Evolutionary conservation across 331 rosid genomes (phyloP).

Genomic region (Rosa hybrid): DNA sequence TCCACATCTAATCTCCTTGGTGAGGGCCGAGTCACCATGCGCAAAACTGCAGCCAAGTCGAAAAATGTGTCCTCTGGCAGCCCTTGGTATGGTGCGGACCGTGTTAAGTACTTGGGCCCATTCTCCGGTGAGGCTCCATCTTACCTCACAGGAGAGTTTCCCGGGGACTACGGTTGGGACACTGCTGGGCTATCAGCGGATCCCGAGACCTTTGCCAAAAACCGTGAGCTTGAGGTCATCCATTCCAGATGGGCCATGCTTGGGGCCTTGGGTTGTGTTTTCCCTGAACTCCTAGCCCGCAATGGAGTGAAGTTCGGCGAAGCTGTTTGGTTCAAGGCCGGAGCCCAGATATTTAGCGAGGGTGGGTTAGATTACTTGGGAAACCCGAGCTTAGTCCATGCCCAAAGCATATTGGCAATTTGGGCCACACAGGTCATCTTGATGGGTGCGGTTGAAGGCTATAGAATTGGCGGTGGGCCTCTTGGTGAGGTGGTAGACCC

Average conservation of each 20-base stretch:
- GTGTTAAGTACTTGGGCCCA: slow-evolving; percentile 29
- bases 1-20: slow-evolving; percentile 25
- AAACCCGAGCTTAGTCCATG: slow-evolving; percentile 12
- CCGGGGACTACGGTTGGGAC: neutral
- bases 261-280: neutral
- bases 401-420: slow-evolving; percentile 1
- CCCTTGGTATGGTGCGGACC: slow-evolving; percentile 33
- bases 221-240: slow-evolving; percentile 10
- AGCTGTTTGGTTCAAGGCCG: slow-evolving; percentile 1
- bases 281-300: neutral
- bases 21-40: slow-evolving; percentile 33
- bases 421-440: neutral
- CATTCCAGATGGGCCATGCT: slow-evolving; percentile 15
- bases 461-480: slow-evolving; percentile 4
- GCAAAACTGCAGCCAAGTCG: slow-evolving; percentile 18
- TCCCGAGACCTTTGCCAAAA: slow-evolving; percentile 6
- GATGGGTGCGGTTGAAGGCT: slow-evolving; percentile 2
- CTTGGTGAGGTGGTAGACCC: slow-evolving; percentile 5
- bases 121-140: slow-evolving; percentile 26
- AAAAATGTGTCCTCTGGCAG: slow-evolving; percentile 26
- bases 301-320: neutral
- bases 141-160: slow-evolving; percentile 20
- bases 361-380: slow-evolving; percentile 16
- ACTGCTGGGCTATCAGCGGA: neutral
- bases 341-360: slow-evolving; percentile 2